Conservation (phyloP, 441 rosid species). For the Daphne laureola region DNA sequence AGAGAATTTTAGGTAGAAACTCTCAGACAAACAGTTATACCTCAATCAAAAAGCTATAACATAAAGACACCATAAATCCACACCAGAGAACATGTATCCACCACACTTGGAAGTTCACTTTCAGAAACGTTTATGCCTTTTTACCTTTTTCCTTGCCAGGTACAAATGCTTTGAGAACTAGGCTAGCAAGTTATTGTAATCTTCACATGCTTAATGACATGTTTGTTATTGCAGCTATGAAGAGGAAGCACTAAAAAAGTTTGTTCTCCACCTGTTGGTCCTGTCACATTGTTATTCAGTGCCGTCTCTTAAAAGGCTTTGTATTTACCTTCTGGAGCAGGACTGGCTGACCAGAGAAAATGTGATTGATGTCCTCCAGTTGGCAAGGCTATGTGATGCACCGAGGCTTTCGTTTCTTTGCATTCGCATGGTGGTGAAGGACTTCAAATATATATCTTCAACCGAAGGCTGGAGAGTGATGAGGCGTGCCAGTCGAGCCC, state of each 20-base stretch:
- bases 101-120: too few species aligned
- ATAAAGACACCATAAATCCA: too few species aligned
- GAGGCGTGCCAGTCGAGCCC: conserved; percentile 49
- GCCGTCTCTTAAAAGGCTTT: conserved; percentile 61
- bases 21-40: too few species aligned
- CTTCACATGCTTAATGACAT: background rate
- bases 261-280: conserved; percentile 64
- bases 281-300: conserved; percentile 67
- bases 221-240: conserved; percentile 52
- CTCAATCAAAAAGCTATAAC: too few species aligned
- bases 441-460: conserved; percentile 59
- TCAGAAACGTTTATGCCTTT: too few species aligned
- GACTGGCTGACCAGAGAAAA: conserved; percentile 61
- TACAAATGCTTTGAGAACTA: too few species aligned
- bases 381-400: conserved; percentile 66
- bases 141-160: too few species aligned
- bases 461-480: conserved; percentile 88
- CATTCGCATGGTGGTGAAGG: conserved; percentile 48
- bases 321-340: conserved; percentile 41
- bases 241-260: conserved; percentile 56
- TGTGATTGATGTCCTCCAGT: conserved; percentile 71
- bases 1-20: too few species aligned
- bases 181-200: background rate
- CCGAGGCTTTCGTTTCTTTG: conserved; percentile 54
- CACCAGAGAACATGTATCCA: too few species aligned